Base-by-base conservation (phyloP, 768 basidiomycete genomes). In the Epithele typhae region DNA sequence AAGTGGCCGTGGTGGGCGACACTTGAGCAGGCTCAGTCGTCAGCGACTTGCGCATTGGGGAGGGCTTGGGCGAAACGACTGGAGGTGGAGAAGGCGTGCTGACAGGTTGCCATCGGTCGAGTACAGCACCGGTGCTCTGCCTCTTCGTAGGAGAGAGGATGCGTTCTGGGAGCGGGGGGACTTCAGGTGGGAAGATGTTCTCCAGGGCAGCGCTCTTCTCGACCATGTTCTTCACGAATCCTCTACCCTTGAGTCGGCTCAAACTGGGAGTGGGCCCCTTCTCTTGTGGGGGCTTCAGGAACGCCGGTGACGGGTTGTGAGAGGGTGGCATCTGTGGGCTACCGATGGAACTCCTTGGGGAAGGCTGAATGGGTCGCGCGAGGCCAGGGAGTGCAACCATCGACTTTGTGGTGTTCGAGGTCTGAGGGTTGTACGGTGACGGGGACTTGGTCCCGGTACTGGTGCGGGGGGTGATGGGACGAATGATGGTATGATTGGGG, bases 231-330 rank as follows among this genome's bases (percentile, higher is more conserved):
- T 87, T 84, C 2, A 92, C 90, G 59, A 92, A 91, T 4, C 90
- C 90, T 33, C 90, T 81, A 17, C 90, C 90, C 57, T 91, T 82
- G 15, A 92, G 66, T 49, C 88, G 71, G 51, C 86, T 91, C 25
- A 92, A 78, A 61, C 87, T 90, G 0, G 90, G 90, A 2, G 87
- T 88, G 3, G 78, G 78, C 37, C 88, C 87, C 60, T 90, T 91
- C 42, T 72, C 63, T 3, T 73, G 59, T 8, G 77, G 66, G 2
- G 71, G 68, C 37, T 77, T 81, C 22, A 82, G 67, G 59, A 88
- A 84, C 4, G 76, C 78, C 15, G 79, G 76, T 4, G 84, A 79
- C 23, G 75, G 62, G 18, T 68, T 68, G 14, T 62, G 53, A 4
- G 75, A 71, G 19, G 71, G 38, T 18, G 77, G 69, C 34, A 74